These are phyloP conservation scores for Stentor roeselii DNA, from an alignment of 73 alveolate genomes.

Conservation along the genomic window DNA sequence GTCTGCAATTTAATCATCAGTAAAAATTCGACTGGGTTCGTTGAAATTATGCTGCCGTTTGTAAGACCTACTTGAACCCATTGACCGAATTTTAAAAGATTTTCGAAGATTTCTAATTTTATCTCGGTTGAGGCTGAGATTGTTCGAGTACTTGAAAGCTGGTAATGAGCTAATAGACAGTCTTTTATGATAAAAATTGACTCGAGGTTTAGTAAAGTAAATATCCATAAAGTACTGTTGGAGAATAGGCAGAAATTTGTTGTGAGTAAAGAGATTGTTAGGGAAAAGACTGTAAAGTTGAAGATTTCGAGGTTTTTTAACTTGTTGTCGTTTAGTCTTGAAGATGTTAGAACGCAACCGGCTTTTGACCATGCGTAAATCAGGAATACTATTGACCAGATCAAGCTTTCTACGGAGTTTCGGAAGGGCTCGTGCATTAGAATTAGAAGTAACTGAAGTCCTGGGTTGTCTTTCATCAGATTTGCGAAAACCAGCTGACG, in stretches of 20 bases:
- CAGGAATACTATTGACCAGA: neutral
- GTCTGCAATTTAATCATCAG: neutral
- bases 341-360: neutral
- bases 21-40: constrained; percentile 19
- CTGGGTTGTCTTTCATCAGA: neutral
- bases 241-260: neutral
- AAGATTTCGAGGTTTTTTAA: neutral
- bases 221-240: neutral
- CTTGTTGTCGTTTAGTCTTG: constrained; percentile 2
- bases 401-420: neutral
- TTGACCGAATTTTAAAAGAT: neutral
- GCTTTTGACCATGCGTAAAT: neutral
- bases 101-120: neutral
- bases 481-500: neutral
- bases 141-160: neutral
- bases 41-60: neutral
- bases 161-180: neutral
- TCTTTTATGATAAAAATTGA: neutral
- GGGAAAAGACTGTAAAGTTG: neutral
- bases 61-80: neutral
- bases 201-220: neutral
- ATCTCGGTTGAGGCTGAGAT: neutral
- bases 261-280: neutral
- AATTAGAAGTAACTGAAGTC: neutral
- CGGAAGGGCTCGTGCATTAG: neutral